Base-by-base conservation (phyloP, 306 rosid species). In the Pyrus betulifolia region DNA sequence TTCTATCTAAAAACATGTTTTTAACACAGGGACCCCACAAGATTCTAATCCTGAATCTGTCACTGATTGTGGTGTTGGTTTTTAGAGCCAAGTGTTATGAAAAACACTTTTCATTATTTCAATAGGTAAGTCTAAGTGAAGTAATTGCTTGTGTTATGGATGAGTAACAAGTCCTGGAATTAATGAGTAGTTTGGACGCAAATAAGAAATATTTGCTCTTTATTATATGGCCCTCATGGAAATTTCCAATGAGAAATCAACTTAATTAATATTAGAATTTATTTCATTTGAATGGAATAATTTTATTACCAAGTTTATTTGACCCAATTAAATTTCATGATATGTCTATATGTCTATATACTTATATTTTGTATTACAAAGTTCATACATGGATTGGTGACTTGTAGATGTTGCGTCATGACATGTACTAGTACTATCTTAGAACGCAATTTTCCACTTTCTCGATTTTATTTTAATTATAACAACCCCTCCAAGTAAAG, bases 181-280 rank as follows among this genome's bases (percentile, higher is more conserved):
- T 25, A 25, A 46, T 15, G 12, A 25, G 30, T 10, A 60, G 33
- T 14, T n/a, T 60, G 62, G 9, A 40, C 22, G 35, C 52, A 35
- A 57, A 57, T 18, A 38, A 21, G 40, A 6, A 59, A 60, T 35
- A 33, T 27, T 27, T 44, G 22, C 60, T n/a, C 58, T 61, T 44
- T 60, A n/a, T 44, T 27, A 2, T 1, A 11, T 22, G 70, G 7
- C 70, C 25, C 5, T 60, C 31, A 11, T 0, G 64, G 23, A 63
- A 71, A 44, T 13, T 51, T 65, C 72, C 1, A 19, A 22, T 51
- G 54, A 61, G 38, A 73, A 61, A 59, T 77, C 68, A 71, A 78
- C 31, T 22, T 15, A 33, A 3, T 35, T 15, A 33, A 23, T 23
- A 23, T 35, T 57, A 15, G 23, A 49, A 3, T 23, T 49, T 12